These are phyloP conservation scores for Bimuria novae-zelandiae DNA, from an alignment of 2,329 filamentous ascomycete genomes.

Conservation along the genomic window DNA sequence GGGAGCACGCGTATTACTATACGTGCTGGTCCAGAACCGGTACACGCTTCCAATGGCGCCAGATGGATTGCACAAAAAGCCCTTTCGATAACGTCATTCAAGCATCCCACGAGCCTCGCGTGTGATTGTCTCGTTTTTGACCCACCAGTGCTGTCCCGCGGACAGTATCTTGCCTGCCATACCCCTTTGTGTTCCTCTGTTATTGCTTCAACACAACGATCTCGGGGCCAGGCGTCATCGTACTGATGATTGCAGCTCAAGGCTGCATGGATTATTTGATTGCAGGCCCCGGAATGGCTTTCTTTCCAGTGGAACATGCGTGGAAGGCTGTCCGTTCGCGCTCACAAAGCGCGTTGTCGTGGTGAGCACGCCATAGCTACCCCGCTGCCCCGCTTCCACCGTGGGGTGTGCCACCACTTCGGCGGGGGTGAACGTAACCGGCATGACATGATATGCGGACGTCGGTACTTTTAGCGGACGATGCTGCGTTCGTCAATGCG, in stretches of 20 bases:
- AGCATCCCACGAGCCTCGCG: background rate
- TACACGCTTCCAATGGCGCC: background rate
- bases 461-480: too few species aligned
- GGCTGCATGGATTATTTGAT: background rate
- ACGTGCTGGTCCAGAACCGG: too few species aligned
- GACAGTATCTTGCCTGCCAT: background rate
- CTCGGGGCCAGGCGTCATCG: background rate
- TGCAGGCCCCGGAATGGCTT: background rate
- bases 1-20: background rate
- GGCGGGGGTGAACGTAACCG: background rate
- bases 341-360: background rate
- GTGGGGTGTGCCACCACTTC: background rate
- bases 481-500: too few species aligned
- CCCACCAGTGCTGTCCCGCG: background rate
- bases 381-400: slow-evolving; percentile 1
- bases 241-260: background rate
- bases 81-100: slow-evolving; percentile 2
- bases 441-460: background rate
- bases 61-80: slow-evolving; percentile 2
- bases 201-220: background rate
- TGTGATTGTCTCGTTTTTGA: background rate
- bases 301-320: background rate
- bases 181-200: background rate
- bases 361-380: slow-evolving; percentile 8
- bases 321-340: slow-evolving; percentile 2